Base-by-base conservation (phyloP, 176 grass and related monocot species). In the Poa pratensis region DNA sequence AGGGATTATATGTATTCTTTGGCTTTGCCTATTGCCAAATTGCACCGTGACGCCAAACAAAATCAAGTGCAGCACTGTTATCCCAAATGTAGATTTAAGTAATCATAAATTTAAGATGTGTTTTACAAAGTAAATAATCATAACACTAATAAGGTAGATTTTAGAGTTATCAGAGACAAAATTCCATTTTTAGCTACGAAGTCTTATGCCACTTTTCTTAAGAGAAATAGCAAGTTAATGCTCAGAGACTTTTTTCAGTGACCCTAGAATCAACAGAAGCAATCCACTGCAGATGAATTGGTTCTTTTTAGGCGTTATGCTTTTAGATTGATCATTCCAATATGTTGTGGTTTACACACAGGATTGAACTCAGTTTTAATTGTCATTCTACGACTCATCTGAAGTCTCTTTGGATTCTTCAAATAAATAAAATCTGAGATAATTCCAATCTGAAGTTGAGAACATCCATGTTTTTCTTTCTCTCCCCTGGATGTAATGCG, bases 291-390 rank as follows among this genome's bases (percentile, higher is more conserved):
- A 43, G 37, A 79, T 28, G 19, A 11, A 60, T 59, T 16, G 49
- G 17, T 49, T 30, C 10, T 12, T 83, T 49, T 63, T 22, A 72
- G 17, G 16, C 49, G 3, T 50, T 51, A 51, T 51, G n/a, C 17
- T 88, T 28, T 70, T 51, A 30, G 73, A 22, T 12, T 3, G 54
- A 71, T 75, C 73, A 13, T 54, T 73, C 42, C 9, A 26, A 17
- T 46, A 45, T 43, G 5, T 32, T 87, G 2, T 78, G 49, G 34
- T 49, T 60, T 55, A 52, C 17, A 28, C 5, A 20, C 12, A 27
- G 0, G 52, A 77, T 76, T 22, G 9, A 7, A 75, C 7, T 27
- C 80, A 28, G 15, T 70, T 7, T 22, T 61, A 24, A 34, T 72
- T 59, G 60, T 20, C 2, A 46, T 59, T 80, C 30, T 50, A 28